Evolutionary conservation across 2,329 filamentous ascomycete species (phyloP), one percentile per base, ranked within the genome.

Genomic region (Orbilia blumenaviensis): DNA sequence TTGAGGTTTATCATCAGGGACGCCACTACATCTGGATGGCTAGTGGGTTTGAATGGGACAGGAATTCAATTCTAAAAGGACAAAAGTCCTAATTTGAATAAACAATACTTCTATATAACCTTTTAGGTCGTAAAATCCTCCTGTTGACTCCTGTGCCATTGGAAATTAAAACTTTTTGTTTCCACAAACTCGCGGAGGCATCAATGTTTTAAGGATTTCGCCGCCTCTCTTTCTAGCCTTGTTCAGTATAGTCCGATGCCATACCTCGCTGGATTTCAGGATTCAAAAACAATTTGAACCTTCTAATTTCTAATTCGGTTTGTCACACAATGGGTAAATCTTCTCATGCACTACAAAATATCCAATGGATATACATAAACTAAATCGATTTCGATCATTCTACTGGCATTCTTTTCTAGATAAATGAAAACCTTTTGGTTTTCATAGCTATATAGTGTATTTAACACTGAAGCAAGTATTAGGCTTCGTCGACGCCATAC

Each of bases 21-120:
- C 41, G 44, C n/a, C 25, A 54, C 34, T 25, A 44, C 63, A 67
- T 67, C 63, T 46, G 63, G 63, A 67, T 67, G 63, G 38, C 36
- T 18, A 6, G 14, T 52, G 21, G 29, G 21, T 16, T 27, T 27
- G 41, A 21, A 25, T 25, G n/a, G 36, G 18, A 34, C 58, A 36
- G 7, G 46, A 21, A 63, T 34, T 62, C 16, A 63, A 71, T 61
- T 36, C 36, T 38, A 54, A 38, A 50, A 56, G 66, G 58, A 48
- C 46, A 63, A 52, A 56, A 25, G 27, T 63, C 66, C 58, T 71
- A 46, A 36, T 6, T 71, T 71, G 34, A 21, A 9, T 10, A n/a
- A n/a, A 38, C 12, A 36, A n/a, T 18, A 56, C 16, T 32, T 21
- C 18, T 5, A 34, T 14, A 14, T 5, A 25, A 2, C 41, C 9